A percentile compares a stretch with the other conserved stretches of the same genome.
phyloP scores from a whole-genome alignment of 768 basidiomycete species.

The Mycena filopes region DNA sequence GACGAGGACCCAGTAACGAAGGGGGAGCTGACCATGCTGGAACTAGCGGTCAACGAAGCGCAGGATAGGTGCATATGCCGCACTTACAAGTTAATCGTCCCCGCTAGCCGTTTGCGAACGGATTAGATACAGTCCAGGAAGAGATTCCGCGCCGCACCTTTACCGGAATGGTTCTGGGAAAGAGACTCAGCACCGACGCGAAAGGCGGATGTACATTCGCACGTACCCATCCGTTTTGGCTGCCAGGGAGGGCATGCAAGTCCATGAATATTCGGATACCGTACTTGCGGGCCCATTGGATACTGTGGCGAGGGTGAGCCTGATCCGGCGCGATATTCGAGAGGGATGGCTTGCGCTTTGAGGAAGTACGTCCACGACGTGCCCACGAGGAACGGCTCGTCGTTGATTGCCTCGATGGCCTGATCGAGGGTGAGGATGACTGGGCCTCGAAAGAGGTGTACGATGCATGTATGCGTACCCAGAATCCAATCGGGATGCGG shows the following conservation, averaged over 20 bases:
- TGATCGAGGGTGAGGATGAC: not conserved
- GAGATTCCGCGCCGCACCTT: conserved; percentile 29
- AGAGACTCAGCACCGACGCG: conserved; percentile 11
- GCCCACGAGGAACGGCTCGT: conserved; percentile 85
- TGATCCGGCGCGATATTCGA: conserved; percentile 52
- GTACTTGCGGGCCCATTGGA: conserved; percentile 93
- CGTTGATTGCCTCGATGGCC: conserved; percentile 77
- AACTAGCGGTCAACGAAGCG: conserved; percentile 13
- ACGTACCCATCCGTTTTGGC: conserved; percentile 84
- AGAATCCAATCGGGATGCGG: conserved; percentile 86
- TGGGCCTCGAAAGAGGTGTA: too few relatives aligned
- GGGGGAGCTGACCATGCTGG: conserved; percentile 11
- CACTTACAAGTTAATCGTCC: conserved; percentile 70
- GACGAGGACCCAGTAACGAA: not conserved
- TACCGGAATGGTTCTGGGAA: conserved; percentile 65
- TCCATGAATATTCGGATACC: conserved; percentile 91
- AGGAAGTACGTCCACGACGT: conserved; percentile 77
- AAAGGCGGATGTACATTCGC: conserved; percentile 10
- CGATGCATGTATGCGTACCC: conserved; percentile 53
- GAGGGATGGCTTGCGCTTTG: conserved; percentile 48
- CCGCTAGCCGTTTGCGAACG: conserved; percentile 45
- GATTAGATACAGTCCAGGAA: conserved; percentile 24
- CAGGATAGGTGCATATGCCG: not conserved
- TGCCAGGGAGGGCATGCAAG: conserved; percentile 75
- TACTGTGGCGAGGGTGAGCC: conserved; percentile 36